Conservation (phyloP, 305 asterid species). For the Fraxinus ornus region DNA sequence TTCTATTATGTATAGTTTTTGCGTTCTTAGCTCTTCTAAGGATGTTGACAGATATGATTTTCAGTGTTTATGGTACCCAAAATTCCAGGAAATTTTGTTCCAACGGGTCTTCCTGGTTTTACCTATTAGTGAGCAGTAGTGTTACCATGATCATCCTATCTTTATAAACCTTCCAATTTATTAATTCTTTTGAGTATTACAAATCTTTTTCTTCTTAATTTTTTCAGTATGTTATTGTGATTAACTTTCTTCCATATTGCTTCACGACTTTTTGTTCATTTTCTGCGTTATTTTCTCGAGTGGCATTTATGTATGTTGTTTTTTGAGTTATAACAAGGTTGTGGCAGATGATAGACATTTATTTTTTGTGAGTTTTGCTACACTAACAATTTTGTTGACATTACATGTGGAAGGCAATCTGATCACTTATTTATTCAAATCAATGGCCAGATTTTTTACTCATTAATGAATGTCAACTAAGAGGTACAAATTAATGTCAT, state of each 20-base stretch:
- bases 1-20: constrained; percentile 57
- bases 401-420: too few relatives aligned
- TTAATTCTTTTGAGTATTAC: constrained; percentile 12
- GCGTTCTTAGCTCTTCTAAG: constrained; percentile 50
- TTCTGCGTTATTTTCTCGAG: not conserved
- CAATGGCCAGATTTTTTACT: too few relatives aligned
- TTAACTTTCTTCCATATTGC: not conserved
- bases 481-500: too few relatives aligned
- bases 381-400: too few relatives aligned
- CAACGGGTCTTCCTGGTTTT: constrained; percentile 68
- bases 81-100: constrained; percentile 72
- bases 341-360: not conserved
- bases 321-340: not conserved
- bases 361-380: too few relatives aligned
- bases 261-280: not conserved
- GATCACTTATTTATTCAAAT: too few relatives aligned
- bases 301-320: not conserved
- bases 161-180: constrained; percentile 41
- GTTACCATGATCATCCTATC: constrained; percentile 52
- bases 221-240: not conserved
- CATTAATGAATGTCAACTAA: too few relatives aligned
- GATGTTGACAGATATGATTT: constrained; percentile 44
- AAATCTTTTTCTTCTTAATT: not conserved
- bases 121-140: constrained; percentile 56
- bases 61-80: constrained; percentile 38